Percentiles rank a stretch among this genome's conserved stretches.
Evolutionary conservation across 176 grass and related monocot genomes (phyloP).

Genomic region (Zizania latifolia): DNA sequence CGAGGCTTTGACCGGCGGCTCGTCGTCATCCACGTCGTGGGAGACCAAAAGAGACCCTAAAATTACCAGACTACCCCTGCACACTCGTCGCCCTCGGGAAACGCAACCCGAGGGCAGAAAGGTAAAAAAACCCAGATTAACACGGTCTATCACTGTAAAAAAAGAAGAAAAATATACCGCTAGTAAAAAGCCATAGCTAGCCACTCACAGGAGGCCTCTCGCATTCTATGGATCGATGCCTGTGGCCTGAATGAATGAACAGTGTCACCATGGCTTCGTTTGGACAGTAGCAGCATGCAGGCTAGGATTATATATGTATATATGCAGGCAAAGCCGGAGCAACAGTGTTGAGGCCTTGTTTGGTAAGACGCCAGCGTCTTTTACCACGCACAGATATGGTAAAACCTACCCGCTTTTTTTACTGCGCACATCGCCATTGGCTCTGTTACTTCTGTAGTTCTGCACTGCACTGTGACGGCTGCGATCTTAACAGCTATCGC

Average conservation of each 20-base stretch:
- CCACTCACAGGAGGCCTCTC: too few relatives aligned
- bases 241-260: slow-evolving; percentile 47
- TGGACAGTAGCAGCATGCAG: slow-evolving; percentile 31
- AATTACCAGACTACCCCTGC: slow-evolving; percentile 23
- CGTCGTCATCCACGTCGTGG: slow-evolving; percentile 42
- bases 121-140: background rate
- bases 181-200: too few relatives aligned
- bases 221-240: background rate
- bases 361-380: slow-evolving; percentile 18
- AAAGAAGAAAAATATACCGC: too few relatives aligned
- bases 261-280: slow-evolving; percentile 32
- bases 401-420: background rate
- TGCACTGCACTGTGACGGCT: background rate
- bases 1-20: slow-evolving; percentile 51
- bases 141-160: slow-evolving; percentile 6
- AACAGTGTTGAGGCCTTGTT: slow-evolving; percentile 36
- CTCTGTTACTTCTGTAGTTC: background rate
- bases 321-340: background rate
- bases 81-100: background rate
- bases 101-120: background rate
- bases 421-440: background rate
- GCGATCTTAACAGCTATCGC: background rate
- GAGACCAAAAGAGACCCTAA: background rate
- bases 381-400: slow-evolving; percentile 28
- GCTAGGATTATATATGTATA: background rate